phyloP scores from a whole-genome alignment of 192 early-diverging fungal genomes.

The Irineochytrium annulatum region DNA sequence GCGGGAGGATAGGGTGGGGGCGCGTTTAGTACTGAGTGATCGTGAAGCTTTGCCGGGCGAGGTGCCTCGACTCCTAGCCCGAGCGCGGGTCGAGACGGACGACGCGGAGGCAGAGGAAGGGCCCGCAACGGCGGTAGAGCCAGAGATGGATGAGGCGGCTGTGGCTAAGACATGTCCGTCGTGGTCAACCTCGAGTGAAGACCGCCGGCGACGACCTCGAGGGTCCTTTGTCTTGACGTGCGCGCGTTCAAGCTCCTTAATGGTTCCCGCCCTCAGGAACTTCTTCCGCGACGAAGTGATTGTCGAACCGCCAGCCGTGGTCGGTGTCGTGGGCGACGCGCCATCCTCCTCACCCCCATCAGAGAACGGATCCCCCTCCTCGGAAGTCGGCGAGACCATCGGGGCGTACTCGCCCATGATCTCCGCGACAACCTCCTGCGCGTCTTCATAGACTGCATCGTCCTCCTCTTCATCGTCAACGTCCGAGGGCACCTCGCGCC shows the following conservation, averaged over 20 bases:
- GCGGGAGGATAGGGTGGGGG: not conserved
- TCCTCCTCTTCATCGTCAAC: not conserved
- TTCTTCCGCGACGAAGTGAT: not conserved
- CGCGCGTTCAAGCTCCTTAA: too few relatives aligned
- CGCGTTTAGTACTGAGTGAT: not conserved
- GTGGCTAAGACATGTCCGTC: not conserved
- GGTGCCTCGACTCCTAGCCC: not conserved
- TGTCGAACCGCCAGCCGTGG: not conserved
- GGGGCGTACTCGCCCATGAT: not conserved
- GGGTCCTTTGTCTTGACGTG: too few relatives aligned
- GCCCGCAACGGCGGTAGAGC: not conserved
- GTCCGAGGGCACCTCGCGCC: not conserved
- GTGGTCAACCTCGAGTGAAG: not conserved
- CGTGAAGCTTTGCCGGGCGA: not conserved
- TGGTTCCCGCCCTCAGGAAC: not conserved
- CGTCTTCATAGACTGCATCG: not conserved
- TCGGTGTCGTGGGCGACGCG: not conserved
- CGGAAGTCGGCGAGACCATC: too few relatives aligned
- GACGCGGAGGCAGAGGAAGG: not conserved
- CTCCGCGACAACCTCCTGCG: not conserved
- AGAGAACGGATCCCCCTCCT: not conserved
- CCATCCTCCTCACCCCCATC: too few relatives aligned
- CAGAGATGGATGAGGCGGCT: not conserved
- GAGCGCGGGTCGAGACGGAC: not conserved
- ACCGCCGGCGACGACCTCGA: not conserved